Evolutionary conservation across 805 yeast genomes (phyloP).

Genomic region (Candida odintsovae): DNA sequence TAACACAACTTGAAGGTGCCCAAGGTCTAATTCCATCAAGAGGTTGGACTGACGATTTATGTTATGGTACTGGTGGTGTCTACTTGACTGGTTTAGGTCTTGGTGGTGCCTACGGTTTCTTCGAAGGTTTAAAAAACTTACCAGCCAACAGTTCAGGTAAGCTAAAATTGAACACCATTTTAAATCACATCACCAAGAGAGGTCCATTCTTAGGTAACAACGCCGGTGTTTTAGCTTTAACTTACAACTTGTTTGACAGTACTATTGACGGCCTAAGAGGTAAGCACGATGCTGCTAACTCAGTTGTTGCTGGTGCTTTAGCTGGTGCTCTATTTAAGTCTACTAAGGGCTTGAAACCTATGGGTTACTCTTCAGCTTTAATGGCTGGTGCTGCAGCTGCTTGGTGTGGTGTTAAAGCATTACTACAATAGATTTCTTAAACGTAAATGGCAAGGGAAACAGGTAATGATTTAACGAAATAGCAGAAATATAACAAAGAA

Average conservation of each 20-base stretch:
- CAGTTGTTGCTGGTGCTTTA: constrained; percentile 82
- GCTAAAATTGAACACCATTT: constrained; percentile 79
- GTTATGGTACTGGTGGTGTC: constrained; percentile 96
- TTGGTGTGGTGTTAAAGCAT: constrained; percentile 79
- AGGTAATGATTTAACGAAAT: background rate
- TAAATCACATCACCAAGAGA: constrained; percentile 88
- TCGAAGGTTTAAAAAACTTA: constrained; percentile 76
- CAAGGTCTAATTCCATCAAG: constrained; percentile 92
- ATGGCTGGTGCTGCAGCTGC: constrained; percentile 88
- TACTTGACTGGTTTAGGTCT: constrained; percentile 79
- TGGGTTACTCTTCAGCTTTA: constrained; percentile 79
- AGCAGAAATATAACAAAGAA: background rate
- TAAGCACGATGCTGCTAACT: constrained; percentile 79
- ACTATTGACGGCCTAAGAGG: constrained; percentile 78
- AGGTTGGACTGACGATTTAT: constrained; percentile 95
- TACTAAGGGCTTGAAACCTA: constrained; percentile 78
- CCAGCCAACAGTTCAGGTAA: constrained; percentile 74
- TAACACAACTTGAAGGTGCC: constrained; percentile 76
- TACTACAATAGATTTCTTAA: constrained; percentile 5
- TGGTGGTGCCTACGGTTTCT: constrained; percentile 87
- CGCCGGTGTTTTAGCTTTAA: constrained; percentile 89
- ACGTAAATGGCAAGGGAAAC: background rate
- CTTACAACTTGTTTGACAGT: constrained; percentile 81
- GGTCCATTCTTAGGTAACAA: constrained; percentile 96
- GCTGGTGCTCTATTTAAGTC: constrained; percentile 90